These are phyloP conservation scores for Populus euphratica DNA, from an alignment of 345 rosid genomes.

Conservation along the genomic window DNA sequence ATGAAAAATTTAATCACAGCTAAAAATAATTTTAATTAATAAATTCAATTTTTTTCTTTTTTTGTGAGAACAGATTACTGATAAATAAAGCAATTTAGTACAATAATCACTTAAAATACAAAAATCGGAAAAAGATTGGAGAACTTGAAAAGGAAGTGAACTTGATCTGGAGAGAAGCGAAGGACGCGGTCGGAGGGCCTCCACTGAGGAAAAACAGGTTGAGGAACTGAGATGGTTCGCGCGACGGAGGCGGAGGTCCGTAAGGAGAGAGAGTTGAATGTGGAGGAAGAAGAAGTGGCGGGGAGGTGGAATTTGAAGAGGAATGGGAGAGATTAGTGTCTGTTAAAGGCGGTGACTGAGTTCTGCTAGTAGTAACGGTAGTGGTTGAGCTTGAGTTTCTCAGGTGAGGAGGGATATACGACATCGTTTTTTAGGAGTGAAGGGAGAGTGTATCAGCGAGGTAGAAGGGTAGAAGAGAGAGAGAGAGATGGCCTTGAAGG, in stretches of 20 bases:
- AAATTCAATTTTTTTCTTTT: background rate
- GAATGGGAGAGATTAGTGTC: constrained; percentile 14
- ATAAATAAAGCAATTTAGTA: background rate
- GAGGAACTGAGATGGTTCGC: constrained; percentile 20
- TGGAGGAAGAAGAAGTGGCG: background rate
- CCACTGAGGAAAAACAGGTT: constrained; percentile 32
- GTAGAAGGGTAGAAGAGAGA: background rate
- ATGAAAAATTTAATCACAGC: background rate
- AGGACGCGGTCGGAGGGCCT: constrained; percentile 42
- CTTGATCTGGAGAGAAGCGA: constrained; percentile 31
- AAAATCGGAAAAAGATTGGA: background rate
- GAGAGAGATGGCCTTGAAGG: background rate
- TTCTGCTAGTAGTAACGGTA: background rate
- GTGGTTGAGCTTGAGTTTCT: constrained; percentile 17
- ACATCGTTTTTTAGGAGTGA: constrained; percentile 17
- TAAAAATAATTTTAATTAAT: background rate
- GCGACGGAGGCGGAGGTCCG: constrained; percentile 8
- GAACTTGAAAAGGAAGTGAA: background rate
- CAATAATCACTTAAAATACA: background rate
- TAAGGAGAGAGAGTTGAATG: constrained; percentile 9
- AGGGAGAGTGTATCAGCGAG: background rate
- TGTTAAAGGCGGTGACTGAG: constrained; percentile 13
- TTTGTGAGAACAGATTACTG: background rate
- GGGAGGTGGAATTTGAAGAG: constrained; percentile 9
- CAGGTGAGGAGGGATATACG: constrained; percentile 41